phyloP scores from a whole-genome alignment of 2,329 filamentous ascomycete genomes.

The Penicillium sp. region DNA sequence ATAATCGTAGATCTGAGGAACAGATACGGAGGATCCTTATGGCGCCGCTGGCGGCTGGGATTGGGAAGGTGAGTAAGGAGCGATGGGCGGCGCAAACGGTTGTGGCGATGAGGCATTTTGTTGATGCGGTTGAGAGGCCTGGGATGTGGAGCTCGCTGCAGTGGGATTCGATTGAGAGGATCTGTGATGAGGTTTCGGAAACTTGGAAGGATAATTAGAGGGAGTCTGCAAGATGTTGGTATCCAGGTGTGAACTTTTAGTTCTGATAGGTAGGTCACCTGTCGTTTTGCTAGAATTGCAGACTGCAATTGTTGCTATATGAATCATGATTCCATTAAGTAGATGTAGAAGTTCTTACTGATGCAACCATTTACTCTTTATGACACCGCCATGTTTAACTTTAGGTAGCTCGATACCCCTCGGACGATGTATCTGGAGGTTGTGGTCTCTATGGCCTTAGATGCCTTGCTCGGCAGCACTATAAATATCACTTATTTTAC shows the following conservation, averaged over 20 bases:
- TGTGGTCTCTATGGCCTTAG: too few species aligned
- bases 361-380: too few species aligned
- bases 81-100: conserved; percentile 50
- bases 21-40: conserved; percentile 46
- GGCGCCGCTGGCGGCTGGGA: conserved; percentile 50
- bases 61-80: conserved; percentile 43
- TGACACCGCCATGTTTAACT: too few species aligned
- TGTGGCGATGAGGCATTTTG: conserved; percentile 50
- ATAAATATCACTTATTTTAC: too few species aligned
- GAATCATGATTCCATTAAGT: too few species aligned
- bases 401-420: too few species aligned
- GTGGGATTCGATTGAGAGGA: conserved; percentile 33
- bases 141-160: conserved; percentile 41
- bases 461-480: too few species aligned
- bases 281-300: too few species aligned
- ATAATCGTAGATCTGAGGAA: conserved; percentile 34
- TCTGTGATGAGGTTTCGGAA: conserved; percentile 20
- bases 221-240: too few species aligned
- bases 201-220: conserved; percentile 12
- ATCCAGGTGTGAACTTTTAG: neutral
- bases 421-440: too few species aligned
- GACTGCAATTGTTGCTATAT: too few species aligned
- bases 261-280: neutral
- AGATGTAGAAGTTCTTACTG: too few species aligned
- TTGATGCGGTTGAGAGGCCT: conserved; percentile 44